Evolutionary conservation across 768 basidiomycete species (phyloP).

Genomic region (Pleurotus pulmonarius): DNA sequence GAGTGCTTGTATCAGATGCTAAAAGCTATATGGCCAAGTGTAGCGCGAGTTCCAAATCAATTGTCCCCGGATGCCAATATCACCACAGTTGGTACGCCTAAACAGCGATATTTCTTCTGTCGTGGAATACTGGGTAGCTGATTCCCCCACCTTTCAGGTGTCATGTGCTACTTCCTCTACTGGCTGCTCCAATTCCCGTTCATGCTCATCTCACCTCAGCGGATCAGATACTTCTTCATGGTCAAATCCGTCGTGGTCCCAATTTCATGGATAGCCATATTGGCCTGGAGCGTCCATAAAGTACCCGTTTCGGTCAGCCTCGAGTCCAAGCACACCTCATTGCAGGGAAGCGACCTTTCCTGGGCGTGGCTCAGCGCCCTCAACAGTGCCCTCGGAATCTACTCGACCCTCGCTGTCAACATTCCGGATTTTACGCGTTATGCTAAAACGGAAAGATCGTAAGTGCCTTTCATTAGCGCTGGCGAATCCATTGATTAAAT

Average conservation of each 20-base stretch:
- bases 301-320: constrained; percentile 62
- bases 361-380: constrained; percentile 80
- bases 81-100: constrained; percentile 50
- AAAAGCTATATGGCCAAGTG: constrained; percentile 80
- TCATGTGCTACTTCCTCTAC: constrained; percentile 73
- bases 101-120: not conserved
- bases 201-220: constrained; percentile 73
- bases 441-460: constrained; percentile 64
- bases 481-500: no score
- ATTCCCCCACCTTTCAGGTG: constrained; percentile 31
- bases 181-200: constrained; percentile 78
- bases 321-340: constrained; percentile 42
- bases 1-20: constrained; percentile 80
- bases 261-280: constrained; percentile 61
- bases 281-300: constrained; percentile 77
- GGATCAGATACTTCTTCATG: constrained; percentile 73
- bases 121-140: not conserved
- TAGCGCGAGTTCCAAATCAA: constrained; percentile 59
- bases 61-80: constrained; percentile 56
- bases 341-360: constrained; percentile 52
- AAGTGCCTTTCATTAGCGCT: constrained; percentile 16
- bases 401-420: constrained; percentile 70
- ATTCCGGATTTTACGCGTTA: constrained; percentile 91
- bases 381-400: constrained; percentile 75
- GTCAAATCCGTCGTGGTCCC: constrained; percentile 66